These are phyloP conservation scores for Teunomyces barrocoloradensis DNA, from an alignment of 805 yeast genomes.

Conservation along the genomic window DNA sequence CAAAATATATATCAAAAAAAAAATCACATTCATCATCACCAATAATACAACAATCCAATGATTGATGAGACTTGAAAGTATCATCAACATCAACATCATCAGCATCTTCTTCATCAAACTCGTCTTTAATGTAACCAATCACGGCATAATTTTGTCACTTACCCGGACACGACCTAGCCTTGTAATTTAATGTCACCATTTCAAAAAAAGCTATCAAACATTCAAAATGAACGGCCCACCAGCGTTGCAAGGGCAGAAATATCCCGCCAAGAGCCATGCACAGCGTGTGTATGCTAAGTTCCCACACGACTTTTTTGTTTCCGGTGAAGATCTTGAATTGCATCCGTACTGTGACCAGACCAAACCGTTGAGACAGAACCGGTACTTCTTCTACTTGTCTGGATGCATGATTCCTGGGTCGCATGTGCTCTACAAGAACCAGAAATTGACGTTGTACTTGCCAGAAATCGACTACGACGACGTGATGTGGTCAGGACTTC, in stretches of 20 bases:
- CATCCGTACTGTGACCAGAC: slow-evolving; percentile 79
- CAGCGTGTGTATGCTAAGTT: slow-evolving; percentile 46
- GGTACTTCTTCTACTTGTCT: slow-evolving; percentile 83
- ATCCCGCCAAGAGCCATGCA: slow-evolving; percentile 85
- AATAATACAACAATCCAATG: no score
- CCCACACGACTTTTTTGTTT: slow-evolving; percentile 47
- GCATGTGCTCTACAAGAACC: slow-evolving; percentile 58
- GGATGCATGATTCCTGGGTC: slow-evolving; percentile 84
- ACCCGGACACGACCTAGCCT: no score
- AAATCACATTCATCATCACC: no score
- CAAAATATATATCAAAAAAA: no score
- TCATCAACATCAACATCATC: no score
- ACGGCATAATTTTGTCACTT: no score
- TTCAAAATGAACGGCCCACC: slow-evolving; percentile 9
- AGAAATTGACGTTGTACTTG: slow-evolving; percentile 60
- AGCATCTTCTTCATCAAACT: no score
- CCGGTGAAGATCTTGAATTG: slow-evolving; percentile 57
- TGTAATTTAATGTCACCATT: no score
- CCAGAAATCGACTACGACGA: slow-evolving; percentile 87
- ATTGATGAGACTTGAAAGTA: no score
- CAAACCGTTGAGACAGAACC: slow-evolving; percentile 78
- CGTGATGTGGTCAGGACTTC: slow-evolving; percentile 95
- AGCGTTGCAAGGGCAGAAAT: slow-evolving; percentile 43
- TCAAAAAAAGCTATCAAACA: not conserved
- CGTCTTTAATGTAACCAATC: no score